Evolutionary conservation across 2,329 filamentous ascomycete species (phyloP).

Genomic region (Byssoonygena ceratinophila): DNA sequence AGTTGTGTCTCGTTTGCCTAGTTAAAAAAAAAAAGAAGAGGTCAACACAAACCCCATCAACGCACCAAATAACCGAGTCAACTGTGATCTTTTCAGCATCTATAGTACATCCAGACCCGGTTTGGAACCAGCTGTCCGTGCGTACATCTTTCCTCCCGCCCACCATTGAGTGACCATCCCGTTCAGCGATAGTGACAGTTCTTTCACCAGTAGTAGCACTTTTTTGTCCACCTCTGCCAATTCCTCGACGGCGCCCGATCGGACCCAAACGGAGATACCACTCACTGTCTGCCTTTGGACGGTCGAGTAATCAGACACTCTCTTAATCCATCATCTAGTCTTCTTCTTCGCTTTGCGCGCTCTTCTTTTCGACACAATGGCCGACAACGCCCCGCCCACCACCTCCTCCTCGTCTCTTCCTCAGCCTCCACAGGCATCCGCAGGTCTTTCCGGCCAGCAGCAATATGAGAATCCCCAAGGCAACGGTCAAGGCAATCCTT

Average conservation of each 20-base stretch:
- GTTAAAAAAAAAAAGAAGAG: not conserved
- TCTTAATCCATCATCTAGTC: slow-evolving; percentile 13
- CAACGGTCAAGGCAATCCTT: slow-evolving; percentile 56
- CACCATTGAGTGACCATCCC: not conserved
- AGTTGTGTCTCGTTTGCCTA: slow-evolving; percentile 4
- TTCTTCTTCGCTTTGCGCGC: slow-evolving; percentile 19
- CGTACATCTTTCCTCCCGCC: slow-evolving; percentile 11
- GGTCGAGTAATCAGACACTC: slow-evolving; percentile 10
- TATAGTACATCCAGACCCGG: not conserved
- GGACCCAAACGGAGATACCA: not conserved
- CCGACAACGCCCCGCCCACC: slow-evolving; percentile 59
- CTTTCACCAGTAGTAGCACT: slow-evolving; percentile 7
- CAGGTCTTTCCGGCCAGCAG: slow-evolving; percentile 56
- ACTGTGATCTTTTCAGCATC: not conserved
- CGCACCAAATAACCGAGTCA: not conserved
- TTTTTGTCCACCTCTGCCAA: not conserved
- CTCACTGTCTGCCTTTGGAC: slow-evolving; percentile 15
- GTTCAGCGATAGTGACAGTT: slow-evolving; percentile 7
- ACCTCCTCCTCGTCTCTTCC: slow-evolving; percentile 57
- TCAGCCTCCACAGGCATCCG: slow-evolving; percentile 51
- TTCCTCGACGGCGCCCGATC: slow-evolving; percentile 17
- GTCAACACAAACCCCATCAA: slow-evolving; percentile 4
- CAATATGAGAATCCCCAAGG: slow-evolving; percentile 61
- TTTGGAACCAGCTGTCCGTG: slow-evolving; percentile 7
- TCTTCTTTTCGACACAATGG: slow-evolving; percentile 49